These are phyloP conservation scores for Rhodotorula sp. DNA, from an alignment of 1,284 basidiomycete genomes.

Conservation along the genomic window DNA sequence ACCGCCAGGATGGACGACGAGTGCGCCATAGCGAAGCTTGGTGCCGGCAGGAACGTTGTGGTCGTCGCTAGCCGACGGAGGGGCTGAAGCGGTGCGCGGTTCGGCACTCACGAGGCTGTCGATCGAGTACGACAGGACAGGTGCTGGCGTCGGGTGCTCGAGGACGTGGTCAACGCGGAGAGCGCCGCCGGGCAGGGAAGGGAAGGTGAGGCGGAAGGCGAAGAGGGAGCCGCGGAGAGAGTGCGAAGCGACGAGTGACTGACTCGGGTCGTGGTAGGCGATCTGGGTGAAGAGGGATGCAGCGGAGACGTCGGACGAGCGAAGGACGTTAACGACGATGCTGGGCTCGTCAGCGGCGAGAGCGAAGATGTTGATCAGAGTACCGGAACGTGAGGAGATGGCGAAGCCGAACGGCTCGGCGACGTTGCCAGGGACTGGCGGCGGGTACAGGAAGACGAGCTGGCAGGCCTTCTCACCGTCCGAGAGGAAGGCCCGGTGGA, in stretches of 20 bases:
- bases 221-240: constrained; percentile 31
- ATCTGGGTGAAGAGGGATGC: constrained; percentile 4
- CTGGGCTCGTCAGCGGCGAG: neutral
- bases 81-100: neutral
- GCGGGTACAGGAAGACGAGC: constrained; percentile 14
- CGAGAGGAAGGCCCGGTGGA: neutral
- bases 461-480: neutral
- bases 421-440: too few relatives aligned
- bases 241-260: constrained; percentile 25
- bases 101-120: constrained; percentile 4
- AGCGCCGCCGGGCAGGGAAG: neutral
- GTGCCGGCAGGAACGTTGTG: neutral
- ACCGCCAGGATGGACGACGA: constrained; percentile 21
- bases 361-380: constrained; percentile 9
- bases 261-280: constrained; percentile 11
- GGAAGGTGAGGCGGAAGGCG: constrained; percentile 24
- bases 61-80: neutral
- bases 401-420: constrained; percentile 12
- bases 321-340: constrained; percentile 4
- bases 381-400: constrained; percentile 10
- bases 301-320: neutral
- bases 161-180: constrained; percentile 23
- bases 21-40: neutral
- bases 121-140: constrained; percentile 18
- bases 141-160: constrained; percentile 23